Base-by-base conservation (phyloP, 2,329 filamentous ascomycete genomes). In the Pseudogymnoascus sp. region DNA sequence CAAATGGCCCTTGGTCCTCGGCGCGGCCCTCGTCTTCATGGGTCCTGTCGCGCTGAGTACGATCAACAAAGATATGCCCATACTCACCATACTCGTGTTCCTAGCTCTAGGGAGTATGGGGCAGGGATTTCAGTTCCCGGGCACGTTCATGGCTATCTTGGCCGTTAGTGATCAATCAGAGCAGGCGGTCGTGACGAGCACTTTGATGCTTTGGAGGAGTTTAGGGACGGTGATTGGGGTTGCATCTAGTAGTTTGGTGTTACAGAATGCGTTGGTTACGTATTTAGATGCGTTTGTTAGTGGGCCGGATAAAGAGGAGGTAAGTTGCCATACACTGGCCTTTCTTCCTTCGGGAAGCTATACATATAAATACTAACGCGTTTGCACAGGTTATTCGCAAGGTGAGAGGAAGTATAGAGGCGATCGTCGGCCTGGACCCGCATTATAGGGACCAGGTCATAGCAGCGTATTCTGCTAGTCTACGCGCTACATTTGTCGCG, bases 171-270 rank as follows among this genome's bases (percentile, higher is more conserved):
- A 77, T 4, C 82, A 86, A 67, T 68, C 74, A 4, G 82, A 86
- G 56, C 84, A 88, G 70, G 85, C 85, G 12, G 83, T 88, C 38
- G 83, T 84, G 10, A 88, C 86, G 1, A 83, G 80, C 59, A 90
- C 88, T 0, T 74, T 92, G 62, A 80, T 86, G 15, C 74, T 92
- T 15, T 90, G 86, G 82, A 80, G 88, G 59, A 83, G 82, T 61
- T 72, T 92, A 4, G 89, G 88, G 5, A 81, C 79, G 60, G 87
- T 92, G 0, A 77, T 91, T 67, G 89, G 88, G n/a, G 81, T 92
- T 45, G 83, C 88, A 0, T 75, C 80, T 58, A 88, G 83, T 65
- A 88, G 85, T 68, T 77, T 90, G 61, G 81, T 90, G 6, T 75
- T 92, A 63, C 88, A 92, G 73, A 90, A 90, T 67, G 78, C 82